Conservation (phyloP, 345 rosid species). For the Aurinia saxatilis region DNA sequence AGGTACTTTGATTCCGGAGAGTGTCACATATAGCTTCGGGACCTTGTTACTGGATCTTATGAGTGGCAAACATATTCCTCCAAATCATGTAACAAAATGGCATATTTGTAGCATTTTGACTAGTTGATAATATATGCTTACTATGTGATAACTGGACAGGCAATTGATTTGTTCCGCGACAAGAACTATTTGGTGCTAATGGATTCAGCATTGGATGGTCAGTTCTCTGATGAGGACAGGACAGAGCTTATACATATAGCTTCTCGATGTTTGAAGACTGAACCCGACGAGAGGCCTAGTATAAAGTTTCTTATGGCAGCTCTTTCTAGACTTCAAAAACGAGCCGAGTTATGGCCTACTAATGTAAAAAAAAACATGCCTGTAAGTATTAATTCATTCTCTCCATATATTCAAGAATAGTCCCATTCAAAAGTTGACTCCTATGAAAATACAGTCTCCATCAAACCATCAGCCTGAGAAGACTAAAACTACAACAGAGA, state of each 20-base stretch:
- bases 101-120: background rate
- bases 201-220: constrained; percentile 97
- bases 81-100: constrained; percentile 64
- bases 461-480: constrained; percentile 57
- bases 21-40: constrained; percentile 92
- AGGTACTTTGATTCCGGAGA: constrained; percentile 85
- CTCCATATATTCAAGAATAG: constrained; percentile 36
- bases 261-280: constrained; percentile 79
- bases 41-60: constrained; percentile 88
- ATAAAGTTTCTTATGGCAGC: constrained; percentile 72
- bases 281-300: constrained; percentile 96
- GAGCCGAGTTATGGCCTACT: constrained; percentile 52
- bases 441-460: constrained; percentile 41
- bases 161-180: constrained; percentile 86
- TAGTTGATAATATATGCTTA: constrained; percentile 31
- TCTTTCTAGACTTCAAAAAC: constrained; percentile 75
- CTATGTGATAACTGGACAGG: constrained; percentile 40
- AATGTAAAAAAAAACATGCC: constrained; percentile 4
- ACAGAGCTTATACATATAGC: constrained; percentile 78
- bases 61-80: constrained; percentile 93
- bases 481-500: constrained; percentile 33
- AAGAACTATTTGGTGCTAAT: constrained; percentile 88
- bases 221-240: constrained; percentile 93
- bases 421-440: constrained; percentile 27
- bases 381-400: constrained; percentile 29